phyloP scores from a whole-genome alignment of 345 rosid species.

The Eucalyptus marginata region DNA sequence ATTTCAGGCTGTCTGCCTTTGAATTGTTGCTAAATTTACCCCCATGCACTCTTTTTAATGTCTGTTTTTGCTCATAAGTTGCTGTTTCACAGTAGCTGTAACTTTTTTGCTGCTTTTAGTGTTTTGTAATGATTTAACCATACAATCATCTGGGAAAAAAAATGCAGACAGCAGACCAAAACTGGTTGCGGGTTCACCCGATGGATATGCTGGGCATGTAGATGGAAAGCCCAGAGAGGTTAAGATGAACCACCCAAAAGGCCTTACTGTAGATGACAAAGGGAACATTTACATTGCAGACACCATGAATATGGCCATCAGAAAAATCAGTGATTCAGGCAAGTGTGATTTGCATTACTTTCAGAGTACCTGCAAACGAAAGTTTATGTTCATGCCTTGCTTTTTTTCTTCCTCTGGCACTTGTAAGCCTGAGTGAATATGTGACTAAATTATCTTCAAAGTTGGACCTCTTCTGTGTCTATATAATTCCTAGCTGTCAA shows the following conservation, averaged over 20 bases:
- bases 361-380: neutral
- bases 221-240: slow-evolving; percentile 87
- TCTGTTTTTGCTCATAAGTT: neutral
- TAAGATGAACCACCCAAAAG: slow-evolving; percentile 86
- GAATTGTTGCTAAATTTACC: neutral
- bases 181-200: slow-evolving; percentile 82
- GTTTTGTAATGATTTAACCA: neutral
- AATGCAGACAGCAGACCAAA: slow-evolving; percentile 65
- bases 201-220: slow-evolving; percentile 79
- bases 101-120: neutral
- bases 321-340: slow-evolving; percentile 91
- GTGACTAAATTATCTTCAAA: neutral
- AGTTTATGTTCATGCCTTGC: neutral
- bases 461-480: neutral
- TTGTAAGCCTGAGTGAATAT: neutral
- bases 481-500: neutral
- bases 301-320: slow-evolving; percentile 76
- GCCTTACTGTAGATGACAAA: slow-evolving; percentile 76
- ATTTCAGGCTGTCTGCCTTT: neutral
- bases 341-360: neutral
- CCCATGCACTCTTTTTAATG: neutral
- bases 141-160: neutral
- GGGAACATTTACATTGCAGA: slow-evolving; percentile 94
- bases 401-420: neutral
- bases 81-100: neutral